Evolutionary conservation across 2,329 filamentous ascomycete genomes (phyloP).

Genomic region (Westerdykella aurantiaca): DNA sequence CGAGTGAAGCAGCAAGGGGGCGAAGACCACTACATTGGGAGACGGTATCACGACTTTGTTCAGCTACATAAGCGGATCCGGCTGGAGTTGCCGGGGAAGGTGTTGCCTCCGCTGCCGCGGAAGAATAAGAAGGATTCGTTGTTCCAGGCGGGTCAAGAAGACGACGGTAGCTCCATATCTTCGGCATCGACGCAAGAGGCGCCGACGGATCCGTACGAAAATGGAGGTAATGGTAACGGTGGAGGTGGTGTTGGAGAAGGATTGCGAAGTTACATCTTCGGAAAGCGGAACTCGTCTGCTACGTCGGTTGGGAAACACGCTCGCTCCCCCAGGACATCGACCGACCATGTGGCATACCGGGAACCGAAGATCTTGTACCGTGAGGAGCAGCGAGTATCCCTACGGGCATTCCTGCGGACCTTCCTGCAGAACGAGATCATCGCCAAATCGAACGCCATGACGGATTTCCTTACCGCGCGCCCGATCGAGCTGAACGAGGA

Average conservation of each 20-base stretch:
- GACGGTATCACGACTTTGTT: slow-evolving; percentile 83
- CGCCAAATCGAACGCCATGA: slow-evolving; percentile 74
- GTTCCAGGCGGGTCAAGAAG: slow-evolving; percentile 49
- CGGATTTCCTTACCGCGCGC: slow-evolving; percentile 72
- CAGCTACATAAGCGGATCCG: slow-evolving; percentile 73
- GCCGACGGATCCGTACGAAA: slow-evolving; percentile 33
- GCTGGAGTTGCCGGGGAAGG: slow-evolving; percentile 82
- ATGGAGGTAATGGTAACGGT: slow-evolving; percentile 1
- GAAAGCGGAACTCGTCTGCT: slow-evolving; percentile 38
- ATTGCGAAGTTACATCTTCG: slow-evolving; percentile 41
- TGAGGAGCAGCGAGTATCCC: slow-evolving; percentile 84
- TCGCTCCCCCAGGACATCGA: slow-evolving; percentile 30
- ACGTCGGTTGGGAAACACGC: slow-evolving; percentile 27
- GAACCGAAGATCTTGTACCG: slow-evolving; percentile 62
- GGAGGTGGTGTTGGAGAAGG: slow-evolving; percentile 29
- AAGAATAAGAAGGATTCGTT: slow-evolving; percentile 83
- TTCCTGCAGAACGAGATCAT: slow-evolving; percentile 79
- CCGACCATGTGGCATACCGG: slow-evolving; percentile 26
- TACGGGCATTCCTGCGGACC: slow-evolving; percentile 84
- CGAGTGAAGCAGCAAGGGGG: slow-evolving; percentile 74
- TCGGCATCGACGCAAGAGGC: slow-evolving; percentile 67
- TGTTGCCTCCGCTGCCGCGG: slow-evolving; percentile 76
- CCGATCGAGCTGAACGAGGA: slow-evolving; percentile 72
- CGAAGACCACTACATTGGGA: slow-evolving; percentile 71
- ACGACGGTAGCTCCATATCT: slow-evolving; percentile 73